These are phyloP conservation scores for Globisporangium spiculum DNA, from an alignment of 352 stramenopile species.

Conservation along the genomic window DNA sequence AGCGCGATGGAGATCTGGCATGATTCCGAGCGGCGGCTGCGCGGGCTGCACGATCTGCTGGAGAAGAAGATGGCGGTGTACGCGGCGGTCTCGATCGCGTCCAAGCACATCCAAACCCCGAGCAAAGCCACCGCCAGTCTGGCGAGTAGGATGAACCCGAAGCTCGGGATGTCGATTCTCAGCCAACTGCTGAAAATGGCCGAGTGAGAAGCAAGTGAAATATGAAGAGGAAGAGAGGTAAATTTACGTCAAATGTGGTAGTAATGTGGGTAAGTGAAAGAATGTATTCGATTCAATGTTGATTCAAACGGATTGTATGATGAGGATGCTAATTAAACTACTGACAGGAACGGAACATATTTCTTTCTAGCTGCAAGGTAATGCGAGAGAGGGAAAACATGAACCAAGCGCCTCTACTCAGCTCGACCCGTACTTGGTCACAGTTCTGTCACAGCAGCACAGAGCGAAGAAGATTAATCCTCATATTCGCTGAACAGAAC, in stretches of 20 bases:
- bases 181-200: slow-evolving; percentile 44
- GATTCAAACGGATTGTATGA: background rate
- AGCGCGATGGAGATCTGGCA: slow-evolving; percentile 32
- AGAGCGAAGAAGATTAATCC: slow-evolving; percentile 17
- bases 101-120: slow-evolving; percentile 9
- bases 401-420: background rate
- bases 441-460: slow-evolving; percentile 11
- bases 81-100: slow-evolving; percentile 27
- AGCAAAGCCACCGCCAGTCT: slow-evolving; percentile 28
- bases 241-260: background rate
- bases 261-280: background rate
- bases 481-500: slow-evolving; percentile 5
- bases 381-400: background rate
- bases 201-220: slow-evolving; percentile 24
- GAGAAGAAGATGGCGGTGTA: slow-evolving; percentile 58
- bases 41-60: slow-evolving; percentile 46
- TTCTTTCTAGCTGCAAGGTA: background rate
- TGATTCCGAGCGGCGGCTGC: slow-evolving; percentile 51
- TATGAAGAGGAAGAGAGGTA: slow-evolving; percentile 11
- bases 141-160: slow-evolving; percentile 70
- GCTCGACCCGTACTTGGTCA: slow-evolving; percentile 14
- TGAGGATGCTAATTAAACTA: slow-evolving; percentile 8
- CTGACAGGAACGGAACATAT: background rate
- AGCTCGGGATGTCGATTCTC: slow-evolving; percentile 52
- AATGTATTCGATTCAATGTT: slow-evolving; percentile 3